Percentiles rank a stretch among this genome's conserved stretches.
These are phyloP conservation scores for Neurospora tetraspora DNA, from an alignment of 495 filamentous ascomycete species.

Conservation along the genomic window DNA sequence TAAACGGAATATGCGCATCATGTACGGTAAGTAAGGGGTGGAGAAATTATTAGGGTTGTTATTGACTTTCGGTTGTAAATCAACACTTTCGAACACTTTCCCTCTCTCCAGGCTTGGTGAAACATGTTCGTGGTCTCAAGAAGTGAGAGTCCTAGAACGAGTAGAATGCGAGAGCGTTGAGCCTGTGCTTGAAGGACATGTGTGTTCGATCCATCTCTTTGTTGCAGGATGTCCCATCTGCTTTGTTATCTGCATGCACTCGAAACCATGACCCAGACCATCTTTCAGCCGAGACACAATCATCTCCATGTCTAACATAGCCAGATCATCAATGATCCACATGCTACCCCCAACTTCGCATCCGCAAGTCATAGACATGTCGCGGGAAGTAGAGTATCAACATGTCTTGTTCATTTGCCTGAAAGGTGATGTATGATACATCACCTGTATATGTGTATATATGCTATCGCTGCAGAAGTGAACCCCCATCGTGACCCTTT, in stretches of 20 bases:
- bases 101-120: not conserved
- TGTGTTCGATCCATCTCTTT: not conserved
- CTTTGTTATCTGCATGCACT: not conserved
- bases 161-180: no score
- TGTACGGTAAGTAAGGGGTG: not conserved
- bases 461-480: not conserved
- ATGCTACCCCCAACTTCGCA: not conserved
- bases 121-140: not conserved
- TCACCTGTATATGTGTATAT: not conserved
- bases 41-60: not conserved
- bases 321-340: not conserved
- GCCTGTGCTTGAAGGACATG: not conserved
- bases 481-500: not conserved
- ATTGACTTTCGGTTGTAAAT: not conserved
- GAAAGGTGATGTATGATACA: not conserved
- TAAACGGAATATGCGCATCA: not conserved
- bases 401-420: not conserved
- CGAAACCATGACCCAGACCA: not conserved
- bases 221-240: not conserved
- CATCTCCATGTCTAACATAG: not conserved
- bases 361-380: not conserved
- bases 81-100: not conserved
- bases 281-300: not conserved
- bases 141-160: not conserved
- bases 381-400: not conserved